Percentiles rank a stretch among this genome's conserved stretches.
Conservation (phyloP, 345 rosid genomes). For the Balakata baccata region DNA sequence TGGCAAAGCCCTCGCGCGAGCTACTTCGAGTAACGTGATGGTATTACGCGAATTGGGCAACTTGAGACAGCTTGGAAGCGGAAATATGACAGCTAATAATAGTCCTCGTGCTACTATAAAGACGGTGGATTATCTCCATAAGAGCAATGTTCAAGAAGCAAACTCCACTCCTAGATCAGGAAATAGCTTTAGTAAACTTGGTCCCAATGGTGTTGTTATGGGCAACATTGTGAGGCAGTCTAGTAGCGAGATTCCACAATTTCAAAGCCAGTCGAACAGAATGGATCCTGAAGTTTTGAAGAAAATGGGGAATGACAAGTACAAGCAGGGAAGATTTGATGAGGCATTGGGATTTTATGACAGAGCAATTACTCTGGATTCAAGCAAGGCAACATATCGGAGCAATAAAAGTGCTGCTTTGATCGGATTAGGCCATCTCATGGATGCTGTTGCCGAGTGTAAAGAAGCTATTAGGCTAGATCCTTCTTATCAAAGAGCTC, state of each 20-base stretch:
- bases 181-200: slow-evolving; percentile 13
- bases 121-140: not conserved
- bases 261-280: slow-evolving; percentile 25
- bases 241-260: slow-evolving; percentile 25
- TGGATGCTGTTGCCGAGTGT: slow-evolving; percentile 71
- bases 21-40: slow-evolving; percentile 38
- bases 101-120: too few relatives aligned
- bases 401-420: slow-evolving; percentile 83
- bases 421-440: slow-evolving; percentile 67
- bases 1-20: slow-evolving; percentile 31
- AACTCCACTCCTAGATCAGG: slow-evolving; percentile 26
- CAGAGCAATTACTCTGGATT: slow-evolving; percentile 60
- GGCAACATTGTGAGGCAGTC: slow-evolving; percentile 68
- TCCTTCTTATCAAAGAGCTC: slow-evolving; percentile 61
- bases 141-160: slow-evolving; percentile 17
- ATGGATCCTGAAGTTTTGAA: slow-evolving; percentile 62
- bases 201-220: slow-evolving; percentile 44
- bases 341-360: slow-evolving; percentile 80
- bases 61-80: slow-evolving; percentile 31
- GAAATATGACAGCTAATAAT: not conserved
- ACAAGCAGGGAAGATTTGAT: slow-evolving; percentile 60
- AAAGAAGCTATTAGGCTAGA: slow-evolving; percentile 68
- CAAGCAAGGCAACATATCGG: slow-evolving; percentile 65
- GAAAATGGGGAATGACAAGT: slow-evolving; percentile 71
- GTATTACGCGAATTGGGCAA: slow-evolving; percentile 38